Percentiles rank a stretch among this genome's conserved stretches.
phyloP scores from a whole-genome alignment of 495 filamentous ascomycete species.

The Letharia columbiana region DNA sequence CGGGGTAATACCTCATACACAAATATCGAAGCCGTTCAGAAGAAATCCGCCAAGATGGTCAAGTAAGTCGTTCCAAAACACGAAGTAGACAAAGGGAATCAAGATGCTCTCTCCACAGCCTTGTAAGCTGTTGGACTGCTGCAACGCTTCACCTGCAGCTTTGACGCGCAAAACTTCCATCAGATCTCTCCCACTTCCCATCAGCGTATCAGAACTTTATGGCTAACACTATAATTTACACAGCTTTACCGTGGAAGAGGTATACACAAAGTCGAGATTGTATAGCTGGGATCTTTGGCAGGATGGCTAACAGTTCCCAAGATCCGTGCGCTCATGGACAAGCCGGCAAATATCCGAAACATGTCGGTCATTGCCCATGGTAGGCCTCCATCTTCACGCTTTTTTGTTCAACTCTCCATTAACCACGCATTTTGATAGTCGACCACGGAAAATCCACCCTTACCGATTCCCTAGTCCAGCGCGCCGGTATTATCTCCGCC shows the following conservation, averaged over 20 bases:
- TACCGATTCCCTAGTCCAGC: slow-evolving; percentile 97
- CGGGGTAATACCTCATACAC: slow-evolving; percentile 23
- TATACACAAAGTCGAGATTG: slow-evolving; percentile 29
- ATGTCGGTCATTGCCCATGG: slow-evolving; percentile 99
- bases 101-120: background rate
- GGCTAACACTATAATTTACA: slow-evolving; percentile 22
- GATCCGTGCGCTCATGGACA: slow-evolving; percentile 96
- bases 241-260: slow-evolving; percentile 99
- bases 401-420: slow-evolving; percentile 3
- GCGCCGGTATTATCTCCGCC: slow-evolving; percentile 98
- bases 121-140: background rate
- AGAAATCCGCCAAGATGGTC: slow-evolving; percentile 92
- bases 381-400: slow-evolving; percentile 32
- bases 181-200: background rate
- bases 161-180: background rate
- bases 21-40: slow-evolving; percentile 36
- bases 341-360: slow-evolving; percentile 93
- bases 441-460: slow-evolving; percentile 99
- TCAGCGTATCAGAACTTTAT: background rate
- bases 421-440: slow-evolving; percentile 42
- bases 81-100: background rate
- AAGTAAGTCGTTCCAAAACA: slow-evolving; percentile 65
- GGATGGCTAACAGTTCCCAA: slow-evolving; percentile 33
- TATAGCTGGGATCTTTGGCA: background rate
- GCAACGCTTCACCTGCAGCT: background rate